Evolutionary conservation across 768 basidiomycete genomes (phyloP), one percentile per base, ranked within the genome.

Genomic region (Collybia nuda): DNA sequence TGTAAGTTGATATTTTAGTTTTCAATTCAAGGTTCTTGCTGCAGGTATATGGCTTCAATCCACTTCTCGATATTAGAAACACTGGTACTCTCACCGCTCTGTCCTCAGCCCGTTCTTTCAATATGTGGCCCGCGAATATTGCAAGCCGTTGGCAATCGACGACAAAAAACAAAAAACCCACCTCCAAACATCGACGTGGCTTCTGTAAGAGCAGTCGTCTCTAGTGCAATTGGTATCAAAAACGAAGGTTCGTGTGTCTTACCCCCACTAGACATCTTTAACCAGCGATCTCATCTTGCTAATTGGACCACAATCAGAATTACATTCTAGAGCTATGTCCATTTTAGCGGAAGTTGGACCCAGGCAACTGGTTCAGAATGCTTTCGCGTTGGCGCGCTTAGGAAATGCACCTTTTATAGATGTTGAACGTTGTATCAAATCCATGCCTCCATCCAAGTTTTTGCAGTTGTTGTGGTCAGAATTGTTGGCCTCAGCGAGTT

Each of bases 381-480:
- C 85, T 2, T 69, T 92, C 19, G 65, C 67, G 9, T 69, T 75
- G 60, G 84, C 85, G 18, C 76, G 81, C 29, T 71, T 81, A 14
- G 82, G 82, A 40, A 88, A 85, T 52, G 78, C 80, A 0, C 82
- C 86, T 11, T 73, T 67, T 38, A 70, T 93, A 46, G 85, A 91
- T 57, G 72, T 91, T 32, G 75, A 81, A 42, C 77, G 81, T 22
- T 88, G 85, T 56, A 72, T 90, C n/a, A 77, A 77, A 38, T 66
- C 80, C 50, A 70, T 72, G 0, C 67, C 81, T 3, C 82, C 86
- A 3, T 76, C 78, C 6, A 75, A 78, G 51, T 90, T 92, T 58
- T 74, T 92, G 29, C 65, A 76, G 21, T 59, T 79, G 1, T 70
- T 91, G n/a, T 93, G 90, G 89, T 69, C 71, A 12, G 86, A 90